Evolutionary conservation across 2,329 filamentous ascomycete species (phyloP), one percentile per base, ranked within the genome.

Genomic region (Decorospora gaudefroyi): DNA sequence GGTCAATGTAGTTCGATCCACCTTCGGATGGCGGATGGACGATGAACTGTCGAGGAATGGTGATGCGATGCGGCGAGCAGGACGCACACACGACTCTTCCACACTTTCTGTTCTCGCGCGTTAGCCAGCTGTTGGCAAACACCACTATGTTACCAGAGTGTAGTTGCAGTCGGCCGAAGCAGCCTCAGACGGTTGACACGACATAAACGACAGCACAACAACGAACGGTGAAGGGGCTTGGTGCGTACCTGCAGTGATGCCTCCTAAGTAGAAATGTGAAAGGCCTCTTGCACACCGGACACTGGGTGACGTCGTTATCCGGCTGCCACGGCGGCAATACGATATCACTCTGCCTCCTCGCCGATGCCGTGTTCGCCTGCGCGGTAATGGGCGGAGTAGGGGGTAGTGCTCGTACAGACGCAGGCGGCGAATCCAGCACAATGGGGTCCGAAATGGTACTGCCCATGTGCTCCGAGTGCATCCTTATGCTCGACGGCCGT

Each of bases 21-120:
- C 38, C 45, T 12, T 65, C 57, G 16, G 55, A 75, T 60, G 62
- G 54, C 3, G 88, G 87, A 33, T 86, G 86, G 17, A 96, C 90
- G 54, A 97, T 96, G 68, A 89, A 97, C 65, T 93, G 88, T 54
- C 91, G 82, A 1, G 92, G 92, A 52, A 97, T 96, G 3, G 88
- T 95, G 65, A 97, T 97, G 49, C 90, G 83, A 70, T 97, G 92
- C 3, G 92, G 92, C 2, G 92, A 96, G 73, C 92, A 97, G 13
- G 83, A 78, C 45, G 85, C 84, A 71, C 92, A 97, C 16, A 97
- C 92, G 6, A 97, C 91, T 49, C 90, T 79, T 31, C 92, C 92
- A 67, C 92, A 97, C 80, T 96, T 96, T 57, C 85, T 87, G 32
- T 42, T 12, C 15, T 18, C 8, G 11, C 3, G 5, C 4, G 33